Evolutionary conservation across 2,329 filamentous ascomycete species (phyloP), one percentile per base, ranked within the genome.

Genomic region (Scytalidium sp.): DNA sequence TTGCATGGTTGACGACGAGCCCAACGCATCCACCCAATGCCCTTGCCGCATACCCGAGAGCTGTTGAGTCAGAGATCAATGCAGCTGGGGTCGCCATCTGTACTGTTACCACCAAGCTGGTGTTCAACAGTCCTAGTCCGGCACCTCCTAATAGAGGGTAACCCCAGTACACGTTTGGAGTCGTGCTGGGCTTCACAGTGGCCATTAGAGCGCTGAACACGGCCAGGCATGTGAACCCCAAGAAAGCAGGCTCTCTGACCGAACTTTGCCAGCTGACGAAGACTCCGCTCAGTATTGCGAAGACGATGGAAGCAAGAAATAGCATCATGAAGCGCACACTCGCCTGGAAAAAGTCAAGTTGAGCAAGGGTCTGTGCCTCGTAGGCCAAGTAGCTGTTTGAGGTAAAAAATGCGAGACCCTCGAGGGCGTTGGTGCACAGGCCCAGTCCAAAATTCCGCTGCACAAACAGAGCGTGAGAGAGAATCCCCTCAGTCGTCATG

Each of bases 1-100:
- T 53, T 22, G 64, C 60, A 10, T 62, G 64, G 51, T 64, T 65
- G 36, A 77, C 66, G 3, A 75, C 76, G 19, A 79, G 61, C 19
- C 75, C 76, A 8, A 79, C 59, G 2, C 75, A 74, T 46, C 71
- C 70, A 3, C 75, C 75, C 8, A 79, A 65, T 5, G 66, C 68
- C 6, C 68, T 58, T 3, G 67, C 56, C 41, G 65, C 61, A 21
- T 70, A 68, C 20, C 70, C 60, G 13, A 71, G 58, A 3, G 58
- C 56, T n/a, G 44, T 52, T 11, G 67, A 49, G 9, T 51, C 47
- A 10, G 53, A 49, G 21, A 70, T 69, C 10, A 70, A 59, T 10
- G 67, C 62, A 0, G 59, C 63, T 0, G 66, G 67, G 1, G 63
- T 67, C 8, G 61, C 68, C 3, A 71, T 59, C 55, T 70, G 69